Evolutionary conservation across 768 basidiomycete genomes (phyloP).

Genomic region (Russula dissimulans): DNA sequence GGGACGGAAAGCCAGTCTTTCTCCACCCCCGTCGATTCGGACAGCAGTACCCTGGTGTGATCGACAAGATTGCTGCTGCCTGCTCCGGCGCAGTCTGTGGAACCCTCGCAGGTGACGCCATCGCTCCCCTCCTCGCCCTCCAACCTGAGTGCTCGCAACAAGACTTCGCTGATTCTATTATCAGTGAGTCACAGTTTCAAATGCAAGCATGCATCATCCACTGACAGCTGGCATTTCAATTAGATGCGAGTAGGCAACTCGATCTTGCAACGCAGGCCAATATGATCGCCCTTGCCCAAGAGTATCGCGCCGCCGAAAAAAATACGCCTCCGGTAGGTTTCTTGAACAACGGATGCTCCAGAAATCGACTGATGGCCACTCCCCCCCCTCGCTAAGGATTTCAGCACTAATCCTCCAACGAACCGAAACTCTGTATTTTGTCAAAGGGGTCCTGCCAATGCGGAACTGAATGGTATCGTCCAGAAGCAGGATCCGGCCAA

Average conservation of each 20-base stretch:
- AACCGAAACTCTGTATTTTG: conserved; percentile 43
- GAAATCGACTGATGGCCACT: background rate
- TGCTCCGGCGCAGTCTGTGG: conserved; percentile 44
- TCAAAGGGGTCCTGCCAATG: conserved; percentile 30
- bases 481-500: conserved; percentile 31
- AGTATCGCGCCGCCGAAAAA: conserved; percentile 50
- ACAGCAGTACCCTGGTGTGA: conserved; percentile 40
- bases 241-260: conserved; percentile 46
- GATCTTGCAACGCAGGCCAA: conserved; percentile 40
- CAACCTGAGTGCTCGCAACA: conserved; percentile 48
- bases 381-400: conserved; percentile 31
- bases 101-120: conserved; percentile 38
- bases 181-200: conserved; percentile 35
- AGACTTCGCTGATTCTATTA: conserved; percentile 45
- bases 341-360: background rate
- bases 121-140: conserved; percentile 43
- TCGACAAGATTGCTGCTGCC: conserved; percentile 36
- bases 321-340: conserved; percentile 44
- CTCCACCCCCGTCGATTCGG: conserved; percentile 47
- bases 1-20: conserved; percentile 36
- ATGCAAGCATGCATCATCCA: background rate
- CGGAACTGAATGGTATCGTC: conserved; percentile 29
- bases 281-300: conserved; percentile 43
- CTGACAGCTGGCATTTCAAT: background rate
- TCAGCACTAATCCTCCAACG: conserved; percentile 41